Conservation (phyloP, 2,329 filamentous ascomycete genomes). For the Alternaria postmessia region DNA sequence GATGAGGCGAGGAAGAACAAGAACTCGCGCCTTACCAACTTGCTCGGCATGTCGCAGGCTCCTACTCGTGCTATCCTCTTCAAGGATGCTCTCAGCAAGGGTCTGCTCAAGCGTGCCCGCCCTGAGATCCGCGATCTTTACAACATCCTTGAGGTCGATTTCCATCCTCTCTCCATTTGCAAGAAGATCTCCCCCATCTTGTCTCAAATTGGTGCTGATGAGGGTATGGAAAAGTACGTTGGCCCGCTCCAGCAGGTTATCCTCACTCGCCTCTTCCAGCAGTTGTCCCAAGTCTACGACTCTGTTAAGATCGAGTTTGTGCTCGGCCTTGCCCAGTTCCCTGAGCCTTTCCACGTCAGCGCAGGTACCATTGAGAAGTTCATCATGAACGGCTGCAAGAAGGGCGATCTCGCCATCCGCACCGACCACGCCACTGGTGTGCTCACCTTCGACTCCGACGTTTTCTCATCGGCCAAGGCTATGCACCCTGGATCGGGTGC, state of each 20-base stretch:
- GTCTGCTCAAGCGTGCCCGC: constrained; percentile 87
- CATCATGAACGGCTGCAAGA: constrained; percentile 99
- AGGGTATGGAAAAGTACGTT: constrained; percentile 98
- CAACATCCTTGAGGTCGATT: constrained; percentile 98
- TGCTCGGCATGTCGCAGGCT: constrained; percentile 89
- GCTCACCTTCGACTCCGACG: constrained; percentile 95
- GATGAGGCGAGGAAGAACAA: constrained; percentile 98
- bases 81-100: constrained; percentile 95
- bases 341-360: constrained; percentile 92
- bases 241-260: constrained; percentile 97
- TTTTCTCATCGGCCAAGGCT: constrained; percentile 96
- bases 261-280: constrained; percentile 96
- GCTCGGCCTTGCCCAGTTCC: constrained; percentile 91
- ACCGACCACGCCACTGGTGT: constrained; percentile 96
- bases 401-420: constrained; percentile 94
- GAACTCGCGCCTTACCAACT: constrained; percentile 94
- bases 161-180: constrained; percentile 98
- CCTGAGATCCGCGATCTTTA: constrained; percentile 97
- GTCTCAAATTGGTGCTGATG: constrained; percentile 87
- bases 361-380: constrained; percentile 97
- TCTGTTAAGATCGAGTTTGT: constrained; percentile 95
- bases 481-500: constrained; percentile 82
- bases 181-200: constrained; percentile 98
- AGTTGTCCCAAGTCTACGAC: constrained; percentile 98
- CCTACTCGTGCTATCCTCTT: constrained; percentile 91